Evolutionary conservation across 306 rosid genomes (phyloP).

Genomic region (Glycine latifolia): DNA sequence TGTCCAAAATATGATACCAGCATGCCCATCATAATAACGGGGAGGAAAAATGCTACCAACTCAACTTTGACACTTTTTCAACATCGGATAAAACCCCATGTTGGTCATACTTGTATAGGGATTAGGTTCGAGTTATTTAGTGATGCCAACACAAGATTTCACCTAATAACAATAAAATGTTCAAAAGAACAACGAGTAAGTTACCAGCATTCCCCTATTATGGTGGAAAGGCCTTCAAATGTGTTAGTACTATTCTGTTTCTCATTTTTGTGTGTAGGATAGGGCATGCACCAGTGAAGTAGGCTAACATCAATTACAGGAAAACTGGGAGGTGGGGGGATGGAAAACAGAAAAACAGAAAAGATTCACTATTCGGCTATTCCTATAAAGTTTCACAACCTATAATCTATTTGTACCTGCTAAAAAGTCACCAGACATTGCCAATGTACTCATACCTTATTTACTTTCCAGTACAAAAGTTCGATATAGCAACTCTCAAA

Average conservation of each 20-base stretch:
- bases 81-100: constrained; percentile 6
- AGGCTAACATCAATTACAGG: neutral
- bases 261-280: neutral
- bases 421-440: constrained; percentile 28
- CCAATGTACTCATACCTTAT: constrained; percentile 7
- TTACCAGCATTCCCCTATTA: neutral
- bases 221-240: neutral
- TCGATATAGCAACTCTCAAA: neutral
- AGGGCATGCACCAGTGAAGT: neutral
- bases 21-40: neutral
- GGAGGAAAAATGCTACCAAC: constrained; percentile 14
- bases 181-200: neutral
- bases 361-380: constrained; percentile 16
- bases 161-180: neutral
- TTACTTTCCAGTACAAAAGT: constrained; percentile 27
- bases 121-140: neutral
- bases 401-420: constrained; percentile 27
- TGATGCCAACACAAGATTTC: neutral
- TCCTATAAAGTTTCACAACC: constrained; percentile 30
- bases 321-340: neutral
- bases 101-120: neutral
- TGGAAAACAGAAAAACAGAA: neutral
- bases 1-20: constrained; percentile 25
- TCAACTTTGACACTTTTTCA: neutral
- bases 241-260: neutral